Evolutionary conservation across 495 filamentous ascomycete species (phyloP).

Genomic region (Xylaria nigripes): DNA sequence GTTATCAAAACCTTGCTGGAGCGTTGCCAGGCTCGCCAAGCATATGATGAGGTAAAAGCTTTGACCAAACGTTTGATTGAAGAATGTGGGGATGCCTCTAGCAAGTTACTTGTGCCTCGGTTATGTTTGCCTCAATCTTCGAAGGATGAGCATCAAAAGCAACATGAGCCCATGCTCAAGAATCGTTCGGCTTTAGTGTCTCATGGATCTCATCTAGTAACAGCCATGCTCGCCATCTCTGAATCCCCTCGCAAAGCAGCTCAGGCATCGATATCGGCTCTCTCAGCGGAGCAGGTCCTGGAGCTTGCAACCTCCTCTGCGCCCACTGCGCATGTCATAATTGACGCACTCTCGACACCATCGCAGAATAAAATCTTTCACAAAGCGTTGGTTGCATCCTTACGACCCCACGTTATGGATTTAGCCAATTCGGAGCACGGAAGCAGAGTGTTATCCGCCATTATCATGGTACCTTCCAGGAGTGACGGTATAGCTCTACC

Average conservation of each 20-base stretch:
- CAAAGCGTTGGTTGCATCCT: slow-evolving; percentile 32
- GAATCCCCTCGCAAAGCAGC: slow-evolving; percentile 33
- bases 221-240: slow-evolving; percentile 35
- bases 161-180: slow-evolving; percentile 31
- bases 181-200: slow-evolving; percentile 36
- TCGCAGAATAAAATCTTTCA: slow-evolving; percentile 47
- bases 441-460: slow-evolving; percentile 68
- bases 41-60: slow-evolving; percentile 47
- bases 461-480: slow-evolving; percentile 56
- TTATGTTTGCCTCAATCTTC: slow-evolving; percentile 46
- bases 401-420: slow-evolving; percentile 50
- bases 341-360: slow-evolving; percentile 60
- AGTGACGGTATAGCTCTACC: slow-evolving; percentile 36
- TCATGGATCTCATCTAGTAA: slow-evolving; percentile 37
- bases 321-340: slow-evolving; percentile 52
- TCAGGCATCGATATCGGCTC: slow-evolving; percentile 34
- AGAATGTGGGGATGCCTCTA: slow-evolving; percentile 49
- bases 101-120: slow-evolving; percentile 44
- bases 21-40: slow-evolving; percentile 58
- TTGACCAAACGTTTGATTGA: slow-evolving; percentile 53
- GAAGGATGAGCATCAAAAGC: slow-evolving; percentile 28
- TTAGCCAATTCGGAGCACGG: slow-evolving; percentile 65
- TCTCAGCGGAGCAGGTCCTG: slow-evolving; percentile 29
- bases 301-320: slow-evolving; percentile 32
- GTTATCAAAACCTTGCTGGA: slow-evolving; percentile 77